phyloP scores from a whole-genome alignment of 2,329 filamentous ascomycete species.

The Ophiostoma angusticollis region DNA sequence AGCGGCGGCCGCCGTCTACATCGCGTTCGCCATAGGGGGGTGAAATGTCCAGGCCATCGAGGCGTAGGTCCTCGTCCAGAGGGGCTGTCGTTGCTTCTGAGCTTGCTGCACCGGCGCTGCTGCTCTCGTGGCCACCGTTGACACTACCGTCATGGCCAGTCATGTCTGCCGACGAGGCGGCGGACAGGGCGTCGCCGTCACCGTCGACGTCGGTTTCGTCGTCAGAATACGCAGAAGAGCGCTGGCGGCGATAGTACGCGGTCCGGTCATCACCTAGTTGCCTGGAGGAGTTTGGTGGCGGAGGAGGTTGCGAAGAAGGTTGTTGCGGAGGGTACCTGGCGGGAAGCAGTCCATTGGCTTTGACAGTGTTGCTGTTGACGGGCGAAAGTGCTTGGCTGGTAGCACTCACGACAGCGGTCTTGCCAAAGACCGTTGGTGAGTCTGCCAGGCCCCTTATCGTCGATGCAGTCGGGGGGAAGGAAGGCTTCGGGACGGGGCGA shows the following conservation, averaged over 20 bases:
- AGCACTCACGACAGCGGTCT: slow-evolving; percentile 4
- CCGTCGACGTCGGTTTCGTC: slow-evolving; percentile 4
- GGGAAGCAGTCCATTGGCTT: slow-evolving; percentile 6
- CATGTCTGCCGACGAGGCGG: slow-evolving; percentile 13
- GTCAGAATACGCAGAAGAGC: not conserved
- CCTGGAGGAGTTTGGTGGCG: slow-evolving; percentile 2
- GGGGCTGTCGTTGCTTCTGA: slow-evolving; percentile 11
- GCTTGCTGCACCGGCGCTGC: slow-evolving; percentile 10
- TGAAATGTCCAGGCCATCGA: too few species aligned
- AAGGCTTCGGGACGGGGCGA: slow-evolving; percentile 5
- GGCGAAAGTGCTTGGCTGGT: slow-evolving; percentile 5
- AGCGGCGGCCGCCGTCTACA: not conserved
- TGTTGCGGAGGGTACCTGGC: slow-evolving; percentile 4
- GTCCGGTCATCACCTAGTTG: slow-evolving; percentile 3
- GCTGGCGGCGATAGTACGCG: slow-evolving; percentile 5
- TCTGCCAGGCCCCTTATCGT: not conserved
- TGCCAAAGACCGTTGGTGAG: slow-evolving; percentile 5
- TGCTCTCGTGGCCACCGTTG: slow-evolving; percentile 4
- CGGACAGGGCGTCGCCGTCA: slow-evolving; percentile 5
- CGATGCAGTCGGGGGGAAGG: not conserved
- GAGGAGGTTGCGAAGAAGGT: slow-evolving; percentile 7
- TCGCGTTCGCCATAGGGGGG: not conserved
- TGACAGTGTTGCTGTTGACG: slow-evolving; percentile 8
- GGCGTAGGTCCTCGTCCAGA: slow-evolving; percentile 8
- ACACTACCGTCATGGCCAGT: slow-evolving; percentile 8